Evolutionary conservation across 2,329 filamentous ascomycete species (phyloP), one percentile per base, ranked within the genome.

Genomic region (Proliferodiscus dingleyae): DNA sequence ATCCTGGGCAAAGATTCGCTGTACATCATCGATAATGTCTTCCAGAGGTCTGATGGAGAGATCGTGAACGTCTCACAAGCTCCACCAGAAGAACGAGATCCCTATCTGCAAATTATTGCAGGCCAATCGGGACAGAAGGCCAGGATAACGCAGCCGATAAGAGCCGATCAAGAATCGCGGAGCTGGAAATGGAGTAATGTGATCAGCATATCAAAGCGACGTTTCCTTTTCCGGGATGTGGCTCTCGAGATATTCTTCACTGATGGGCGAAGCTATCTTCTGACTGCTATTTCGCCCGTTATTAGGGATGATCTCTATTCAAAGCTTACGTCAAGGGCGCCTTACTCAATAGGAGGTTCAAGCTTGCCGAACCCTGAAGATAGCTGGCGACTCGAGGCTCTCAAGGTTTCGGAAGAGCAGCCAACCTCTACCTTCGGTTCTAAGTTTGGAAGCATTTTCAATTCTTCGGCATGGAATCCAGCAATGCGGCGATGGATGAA

Each of bases 231-330:
- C 66, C 83, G 93, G 21, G 91, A 98, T 61, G 93, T 98, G 10
- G 89, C 89, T 0, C 82, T 97, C n/a, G 93, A 98, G 62, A 79
- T 96, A 2, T 98, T 98, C 70, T 98, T 98, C 63, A 90, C 89
- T 0, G 94, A 98, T 62, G 93, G 93, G 1, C 84, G 89, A 45
- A 98, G 93, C 68, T 98, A 97, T 63, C 74, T 98, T 13, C 68
- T 98, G 46, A 97, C 91, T 0, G 83, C 89, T 3, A 85, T 89
- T 46, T 89, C 85, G 28, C 76, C 85, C 0, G 68, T 71, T 24
- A 72, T 81, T 29, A 80, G 93, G 50, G 89, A 98, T 61, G 87
- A 91, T 46, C 72, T 98, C 3, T 89, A 87, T 55, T 73, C 75
- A 13, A 87, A 85, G 53, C 80, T 98, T 41, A 75, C 83, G 18